Percentiles rank a stretch among this genome's conserved stretches.
Conservation (phyloP, 768 basidiomycete genomes). For the Russula abietina region DNA sequence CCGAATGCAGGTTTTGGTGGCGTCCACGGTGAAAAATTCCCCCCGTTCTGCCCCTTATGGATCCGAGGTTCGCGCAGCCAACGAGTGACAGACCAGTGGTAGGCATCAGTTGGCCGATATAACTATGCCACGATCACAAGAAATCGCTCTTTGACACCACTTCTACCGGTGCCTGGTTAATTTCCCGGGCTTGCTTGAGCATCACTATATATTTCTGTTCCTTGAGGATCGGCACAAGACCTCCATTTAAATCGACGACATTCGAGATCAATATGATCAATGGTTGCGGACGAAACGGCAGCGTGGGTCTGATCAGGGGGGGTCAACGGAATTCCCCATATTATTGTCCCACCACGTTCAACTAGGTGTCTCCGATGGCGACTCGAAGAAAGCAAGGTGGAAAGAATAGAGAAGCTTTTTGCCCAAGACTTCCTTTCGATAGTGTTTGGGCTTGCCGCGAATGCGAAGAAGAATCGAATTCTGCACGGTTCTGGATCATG, state of each 20-base stretch:
- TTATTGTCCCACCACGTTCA: too few relatives aligned
- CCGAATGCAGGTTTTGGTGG: background rate
- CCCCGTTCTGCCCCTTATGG: background rate
- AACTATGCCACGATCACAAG: constrained; percentile 41
- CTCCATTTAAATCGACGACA: too few relatives aligned
- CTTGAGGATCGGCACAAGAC: background rate
- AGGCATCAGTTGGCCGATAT: background rate
- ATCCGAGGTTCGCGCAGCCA: background rate
- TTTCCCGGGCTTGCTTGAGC: constrained; percentile 54
- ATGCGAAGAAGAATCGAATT: constrained; percentile 58
- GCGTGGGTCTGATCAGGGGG: too few relatives aligned
- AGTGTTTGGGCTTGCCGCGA: constrained; percentile 70
- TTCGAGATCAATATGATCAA: too few relatives aligned
- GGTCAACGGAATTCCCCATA: too few relatives aligned
- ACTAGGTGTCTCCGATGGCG: too few relatives aligned
- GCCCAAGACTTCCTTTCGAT: constrained; percentile 62
- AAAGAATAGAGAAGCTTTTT: constrained; percentile 52
- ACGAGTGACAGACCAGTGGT: background rate
- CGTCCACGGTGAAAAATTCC: background rate
- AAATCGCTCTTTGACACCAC: constrained; percentile 46
- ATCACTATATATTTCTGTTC: constrained; percentile 36
- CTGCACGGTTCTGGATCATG: constrained; percentile 66
- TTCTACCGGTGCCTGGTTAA: constrained; percentile 57
- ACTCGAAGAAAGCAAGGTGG: constrained; percentile 35
- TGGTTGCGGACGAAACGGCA: too few relatives aligned